phyloP scores from a whole-genome alignment of 1,139 yeast species.

The Pichia sp. region DNA sequence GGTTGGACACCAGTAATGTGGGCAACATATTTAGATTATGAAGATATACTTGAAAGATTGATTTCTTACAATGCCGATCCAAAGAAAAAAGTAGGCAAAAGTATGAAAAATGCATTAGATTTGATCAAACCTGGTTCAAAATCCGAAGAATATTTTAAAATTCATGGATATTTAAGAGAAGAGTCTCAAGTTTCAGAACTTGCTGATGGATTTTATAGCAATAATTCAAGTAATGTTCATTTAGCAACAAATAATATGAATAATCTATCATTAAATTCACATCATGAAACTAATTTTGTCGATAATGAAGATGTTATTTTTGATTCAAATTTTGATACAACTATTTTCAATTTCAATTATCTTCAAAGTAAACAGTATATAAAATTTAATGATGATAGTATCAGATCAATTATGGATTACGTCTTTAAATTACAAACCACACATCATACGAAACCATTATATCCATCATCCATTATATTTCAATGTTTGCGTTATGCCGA shows the following conservation, averaged over 20 bases:
- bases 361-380: constrained; percentile 44
- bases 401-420: constrained; percentile 53
- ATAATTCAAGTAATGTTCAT: constrained; percentile 18
- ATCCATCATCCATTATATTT: constrained; percentile 63
- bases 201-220: constrained; percentile 23
- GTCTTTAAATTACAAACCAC: constrained; percentile 43
- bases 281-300: constrained; percentile 21
- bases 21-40: constrained; percentile 37
- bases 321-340: constrained; percentile 15
- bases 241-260: constrained; percentile 19
- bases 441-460: constrained; percentile 47
- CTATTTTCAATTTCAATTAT: constrained; percentile 40
- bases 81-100: constrained; percentile 29
- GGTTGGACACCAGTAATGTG: constrained; percentile 46
- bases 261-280: not conserved
- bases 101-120: constrained; percentile 34
- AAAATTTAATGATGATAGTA: constrained; percentile 61
- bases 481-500: constrained; percentile 65
- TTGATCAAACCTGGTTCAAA: constrained; percentile 33
- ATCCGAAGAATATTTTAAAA: constrained; percentile 34
- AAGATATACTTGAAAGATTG: constrained; percentile 32
- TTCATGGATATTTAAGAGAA: constrained; percentile 31
- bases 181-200: not conserved
- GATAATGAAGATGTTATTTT: constrained; percentile 23
- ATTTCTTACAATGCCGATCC: constrained; percentile 37